Conservation (phyloP, 2,329 filamentous ascomycete genomes). For the Ceratocystis eucalypticola region DNA sequence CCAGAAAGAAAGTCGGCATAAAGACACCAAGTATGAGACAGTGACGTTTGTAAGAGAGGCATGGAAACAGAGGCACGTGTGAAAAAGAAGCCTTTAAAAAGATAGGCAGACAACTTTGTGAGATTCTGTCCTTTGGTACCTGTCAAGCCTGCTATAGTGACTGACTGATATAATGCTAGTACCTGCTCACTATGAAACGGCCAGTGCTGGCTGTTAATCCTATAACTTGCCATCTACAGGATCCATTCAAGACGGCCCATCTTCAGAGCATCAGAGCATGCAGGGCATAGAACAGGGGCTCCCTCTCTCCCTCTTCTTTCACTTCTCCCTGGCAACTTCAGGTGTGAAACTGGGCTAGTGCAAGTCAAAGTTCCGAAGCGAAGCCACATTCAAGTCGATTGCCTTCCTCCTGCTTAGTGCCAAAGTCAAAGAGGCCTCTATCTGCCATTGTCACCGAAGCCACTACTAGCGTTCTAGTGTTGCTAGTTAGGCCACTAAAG, state of each 20-base stretch:
- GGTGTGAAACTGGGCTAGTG: slow-evolving; percentile 2
- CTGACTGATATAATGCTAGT: background rate
- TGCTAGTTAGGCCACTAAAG: too few relatives aligned
- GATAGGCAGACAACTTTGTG: background rate
- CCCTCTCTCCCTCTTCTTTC: background rate
- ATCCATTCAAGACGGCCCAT: too few relatives aligned
- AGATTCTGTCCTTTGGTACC: background rate
- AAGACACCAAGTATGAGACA: background rate
- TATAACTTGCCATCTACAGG: too few relatives aligned
- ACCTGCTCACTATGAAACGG: background rate
- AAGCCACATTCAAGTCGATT: background rate
- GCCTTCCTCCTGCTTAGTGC: background rate
- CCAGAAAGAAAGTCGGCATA: background rate
- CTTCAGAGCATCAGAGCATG: too few relatives aligned
- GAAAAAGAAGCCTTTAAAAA: background rate
- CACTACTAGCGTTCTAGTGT: too few relatives aligned
- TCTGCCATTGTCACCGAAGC: too few relatives aligned
- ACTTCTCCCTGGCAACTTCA: background rate
- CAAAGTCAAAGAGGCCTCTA: too few relatives aligned
- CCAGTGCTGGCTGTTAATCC: background rate
- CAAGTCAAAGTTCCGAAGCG: background rate
- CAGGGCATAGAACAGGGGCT: too few relatives aligned
- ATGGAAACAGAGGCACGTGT: background rate
- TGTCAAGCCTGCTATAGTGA: background rate
- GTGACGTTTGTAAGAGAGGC: background rate